Evolutionary conservation across 2,329 filamentous ascomycete species (phyloP), one percentile per base, ranked within the genome.

Genomic region (Fonsecaea pedrosoi): DNA sequence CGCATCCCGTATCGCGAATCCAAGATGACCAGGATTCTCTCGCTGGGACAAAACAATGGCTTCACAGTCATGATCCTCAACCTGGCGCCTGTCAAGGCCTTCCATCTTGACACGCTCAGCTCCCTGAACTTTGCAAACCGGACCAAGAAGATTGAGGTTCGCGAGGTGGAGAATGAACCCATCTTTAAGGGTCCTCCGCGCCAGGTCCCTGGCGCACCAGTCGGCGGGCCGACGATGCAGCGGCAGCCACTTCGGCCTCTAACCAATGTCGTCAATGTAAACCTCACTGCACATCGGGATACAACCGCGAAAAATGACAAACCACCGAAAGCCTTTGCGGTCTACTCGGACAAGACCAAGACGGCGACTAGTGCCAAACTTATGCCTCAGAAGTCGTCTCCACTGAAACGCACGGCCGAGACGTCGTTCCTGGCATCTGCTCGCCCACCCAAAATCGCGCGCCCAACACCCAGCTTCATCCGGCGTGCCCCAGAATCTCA

Each of bases 61-160:
- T 88, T 97, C 72, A 97, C 94, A 0, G 87, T 98, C 75, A 98
- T 98, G 95, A 95, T 98, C 66, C 84, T 98, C 42, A 98, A 98
- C 75, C 86, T 98, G 2, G 92, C 94, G 0, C 94, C 95, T 0
- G 85, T 96, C n/a, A 88, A 92, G 69, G 93, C 92, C 73, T 98
- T 96, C 76, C 94, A 98, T 75, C 85, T 97, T 45, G 94, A 98
- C 77, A 97, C 94, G 0, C 84, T 97, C 5, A 96, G 92, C 79
- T 97, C 94, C 69, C 82, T 98, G 61, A 97, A 97, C 75, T 95
- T 98, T 75, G 95, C 94, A 74, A 97, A 95, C 60, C 87, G 94
- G 10, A 96, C 94, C 30, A 97, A 97, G 83, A 92, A 96, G 75
- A 97, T 98, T 72, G 94, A 98, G 78, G 90, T 97, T 10, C 90